Percentiles rank a stretch among this genome's conserved stretches.
Conservation (phyloP, 345 rosid genomes). For the Camelina neglecta region DNA sequence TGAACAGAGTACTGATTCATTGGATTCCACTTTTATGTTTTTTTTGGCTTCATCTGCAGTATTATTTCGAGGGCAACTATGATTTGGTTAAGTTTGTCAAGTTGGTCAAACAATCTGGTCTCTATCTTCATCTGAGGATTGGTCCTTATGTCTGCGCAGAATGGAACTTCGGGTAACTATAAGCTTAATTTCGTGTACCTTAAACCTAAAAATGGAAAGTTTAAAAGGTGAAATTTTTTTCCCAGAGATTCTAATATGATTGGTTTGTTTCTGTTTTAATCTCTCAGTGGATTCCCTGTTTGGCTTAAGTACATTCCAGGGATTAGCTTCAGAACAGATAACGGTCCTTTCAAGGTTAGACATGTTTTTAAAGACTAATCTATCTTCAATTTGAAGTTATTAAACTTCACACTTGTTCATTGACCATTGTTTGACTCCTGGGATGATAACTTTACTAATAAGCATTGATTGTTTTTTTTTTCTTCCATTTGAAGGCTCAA, state of each 20-base stretch:
- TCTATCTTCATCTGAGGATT: constrained; percentile 90
- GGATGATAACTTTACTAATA: constrained; percentile 8
- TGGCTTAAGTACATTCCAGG: constrained; percentile 99
- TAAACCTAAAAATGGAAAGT: constrained; percentile 17
- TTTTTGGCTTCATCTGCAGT: constrained; percentile 54
- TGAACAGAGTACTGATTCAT: constrained; percentile 27
- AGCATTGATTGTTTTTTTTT: constrained; percentile 4
- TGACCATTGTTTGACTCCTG: constrained; percentile 34
- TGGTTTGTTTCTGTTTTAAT: constrained; percentile 30
- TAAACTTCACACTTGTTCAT: constrained; percentile 31
- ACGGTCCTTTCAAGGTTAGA: constrained; percentile 91
- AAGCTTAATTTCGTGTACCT: constrained; percentile 2
- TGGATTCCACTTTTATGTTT: constrained; percentile 37
- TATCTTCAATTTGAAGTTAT: constrained; percentile 40
- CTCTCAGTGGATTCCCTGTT: constrained; percentile 94
- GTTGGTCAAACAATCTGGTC: constrained; percentile 83
- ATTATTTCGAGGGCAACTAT: constrained; percentile 84
- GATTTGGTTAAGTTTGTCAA: constrained; percentile 91
- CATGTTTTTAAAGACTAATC: constrained; percentile 22
- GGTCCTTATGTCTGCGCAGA: constrained; percentile 99
- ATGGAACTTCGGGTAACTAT: constrained; percentile 96
- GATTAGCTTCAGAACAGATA: constrained; percentile 90
- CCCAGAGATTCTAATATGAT: not conserved
- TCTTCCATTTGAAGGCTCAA: constrained; percentile 57
- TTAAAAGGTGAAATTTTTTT: not conserved